Base-by-base conservation (phyloP, 192 early-diverging fungal genomes). In the Backusella luteola region DNA sequence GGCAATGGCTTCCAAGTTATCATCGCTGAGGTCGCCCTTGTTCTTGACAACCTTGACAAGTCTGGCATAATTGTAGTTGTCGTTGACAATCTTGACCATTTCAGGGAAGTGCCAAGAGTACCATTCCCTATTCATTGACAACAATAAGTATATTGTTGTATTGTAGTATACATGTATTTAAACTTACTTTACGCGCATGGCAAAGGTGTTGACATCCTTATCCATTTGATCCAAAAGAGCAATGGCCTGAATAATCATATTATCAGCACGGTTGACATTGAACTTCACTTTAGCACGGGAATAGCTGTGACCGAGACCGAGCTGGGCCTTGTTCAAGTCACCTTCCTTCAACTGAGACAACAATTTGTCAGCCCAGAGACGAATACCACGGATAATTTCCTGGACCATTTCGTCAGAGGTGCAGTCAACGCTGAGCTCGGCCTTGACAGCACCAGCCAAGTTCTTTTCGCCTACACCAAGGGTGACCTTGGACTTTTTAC, bases 91-190 rank as follows among this genome's bases (percentile, higher is more conserved):
- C 87, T 97, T 97, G 82, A 95, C 91, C 69, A 99, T 85, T 89
- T 99, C 97, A 38, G 98, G 98, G 89, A 99, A 99, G 83, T 99
- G 98, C 97, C 97, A 99, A 72, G 93, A 94, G 86, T 99, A 99
- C 98, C 98, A 99, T 87, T 99, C 98, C 77, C 95, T 95, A 69
- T 74, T 39, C 17, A 8, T 23, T n/a, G 34, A 77, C 0, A 68
- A 15, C 4, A n/a, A 34, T 21, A 32, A 36, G n/a, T 23, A 46
- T 39, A 7, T 41, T 26, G 46, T 56, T 34, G 26, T 32, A 7
- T 41, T 26, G 46, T 56, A 34, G 26, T 32, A 17, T 76, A 36
- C 6, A 41, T 23, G 1, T 14, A 0, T 29, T 17, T 29, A 26
- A 41, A 79, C 69, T 67, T 81, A 90, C 89, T 89, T 90, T 76